A percentile compares a stretch with the other conserved stretches of the same genome.
Evolutionary conservation across 345 rosid species (phyloP).

Genomic region (Turritis glabra): DNA sequence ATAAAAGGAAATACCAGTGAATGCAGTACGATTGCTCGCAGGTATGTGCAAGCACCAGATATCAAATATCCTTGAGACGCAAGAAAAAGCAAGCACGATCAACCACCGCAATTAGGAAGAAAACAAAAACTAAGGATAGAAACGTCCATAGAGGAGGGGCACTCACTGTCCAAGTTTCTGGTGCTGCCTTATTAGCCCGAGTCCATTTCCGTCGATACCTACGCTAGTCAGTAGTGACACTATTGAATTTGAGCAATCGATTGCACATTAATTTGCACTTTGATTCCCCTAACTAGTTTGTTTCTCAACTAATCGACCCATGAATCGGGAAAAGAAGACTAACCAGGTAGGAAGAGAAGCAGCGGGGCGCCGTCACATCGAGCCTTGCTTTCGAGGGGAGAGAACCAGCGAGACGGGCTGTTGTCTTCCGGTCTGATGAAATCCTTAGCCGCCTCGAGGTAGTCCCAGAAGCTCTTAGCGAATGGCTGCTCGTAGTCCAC

Average conservation of each 20-base stretch:
- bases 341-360: constrained; percentile 74
- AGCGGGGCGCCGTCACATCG: constrained; percentile 55
- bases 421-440: constrained; percentile 48
- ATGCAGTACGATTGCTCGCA: constrained; percentile 63
- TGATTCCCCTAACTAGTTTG: not conserved
- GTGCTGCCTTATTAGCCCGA: constrained; percentile 61
- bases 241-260: too few relatives aligned
- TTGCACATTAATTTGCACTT: not conserved
- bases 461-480: constrained; percentile 45
- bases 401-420: constrained; percentile 77
- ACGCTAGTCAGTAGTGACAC: not conserved
- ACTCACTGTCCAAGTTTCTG: constrained; percentile 63
- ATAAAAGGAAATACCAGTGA: constrained; percentile 46
- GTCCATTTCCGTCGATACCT: constrained; percentile 74
- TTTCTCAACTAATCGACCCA: too few relatives aligned
- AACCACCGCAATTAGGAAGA: not conserved
- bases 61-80: constrained; percentile 58
- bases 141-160: not conserved
- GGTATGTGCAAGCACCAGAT: constrained; percentile 85
- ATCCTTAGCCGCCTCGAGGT: constrained; percentile 50
- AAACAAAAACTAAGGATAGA: not conserved
- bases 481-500: constrained; percentile 22
- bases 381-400: constrained; percentile 60
- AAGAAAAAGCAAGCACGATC: not conserved
- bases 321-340: not conserved